Evolutionary conservation across 352 stramenopile genomes (phyloP).

Genomic region (Pythium periplocum): DNA sequence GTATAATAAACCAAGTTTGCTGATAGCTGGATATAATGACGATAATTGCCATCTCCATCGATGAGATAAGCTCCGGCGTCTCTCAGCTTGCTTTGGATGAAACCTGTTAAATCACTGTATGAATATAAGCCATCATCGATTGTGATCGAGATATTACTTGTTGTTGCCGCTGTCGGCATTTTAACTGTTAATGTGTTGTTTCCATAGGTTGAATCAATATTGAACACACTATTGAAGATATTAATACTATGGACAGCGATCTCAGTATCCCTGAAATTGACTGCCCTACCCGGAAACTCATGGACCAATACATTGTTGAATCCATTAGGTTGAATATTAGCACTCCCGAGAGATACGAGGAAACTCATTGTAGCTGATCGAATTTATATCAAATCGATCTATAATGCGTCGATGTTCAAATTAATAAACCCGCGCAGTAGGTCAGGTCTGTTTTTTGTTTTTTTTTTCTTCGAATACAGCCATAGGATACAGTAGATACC

Average conservation of each 20-base stretch:
- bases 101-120: slow-evolving; percentile 16
- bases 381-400: slow-evolving; percentile 3
- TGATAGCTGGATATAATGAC: slow-evolving; percentile 16
- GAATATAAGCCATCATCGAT: slow-evolving; percentile 15
- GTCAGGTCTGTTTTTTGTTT: slow-evolving; percentile 6
- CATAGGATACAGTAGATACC: slow-evolving; percentile 10
- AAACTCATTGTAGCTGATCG: too few relatives aligned
- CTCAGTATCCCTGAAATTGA: slow-evolving; percentile 1
- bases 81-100: slow-evolving; percentile 14
- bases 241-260: not conserved
- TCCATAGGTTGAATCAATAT: slow-evolving; percentile 15
- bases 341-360: not conserved
- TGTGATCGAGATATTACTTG: slow-evolving; percentile 10
- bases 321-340: slow-evolving; percentile 1
- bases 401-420: slow-evolving; percentile 3
- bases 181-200: slow-evolving; percentile 20
- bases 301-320: not conserved
- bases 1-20: slow-evolving; percentile 19
- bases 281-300: not conserved
- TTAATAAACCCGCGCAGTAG: slow-evolving; percentile 6
- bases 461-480: too few relatives aligned
- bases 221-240: slow-evolving; percentile 11
- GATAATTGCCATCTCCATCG: too few relatives aligned
- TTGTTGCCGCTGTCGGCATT: slow-evolving; percentile 16
- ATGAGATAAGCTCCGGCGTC: slow-evolving; percentile 20